These are phyloP conservation scores for Plasmodium coatneyi DNA, from an alignment of 169 alveolate species.

Conservation along the genomic window DNA sequence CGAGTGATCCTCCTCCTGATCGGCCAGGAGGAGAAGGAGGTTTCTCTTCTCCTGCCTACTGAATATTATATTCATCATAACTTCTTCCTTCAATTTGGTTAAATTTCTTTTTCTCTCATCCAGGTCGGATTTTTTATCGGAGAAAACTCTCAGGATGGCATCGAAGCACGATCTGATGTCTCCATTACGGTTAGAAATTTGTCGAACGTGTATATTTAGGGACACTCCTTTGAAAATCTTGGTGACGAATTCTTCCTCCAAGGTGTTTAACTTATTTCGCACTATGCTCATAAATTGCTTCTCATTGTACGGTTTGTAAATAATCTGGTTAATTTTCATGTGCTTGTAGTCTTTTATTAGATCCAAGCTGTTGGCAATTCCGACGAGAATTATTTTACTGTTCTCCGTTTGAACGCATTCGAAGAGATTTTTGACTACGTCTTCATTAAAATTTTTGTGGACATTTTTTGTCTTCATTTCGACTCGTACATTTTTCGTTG, in stretches of 20 bases:
- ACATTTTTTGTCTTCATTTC: conserved; percentile 44
- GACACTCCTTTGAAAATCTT: conserved; percentile 67
- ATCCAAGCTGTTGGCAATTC: conserved; percentile 70
- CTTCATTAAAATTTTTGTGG: conserved; percentile 16
- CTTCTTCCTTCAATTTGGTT: conserved; percentile 55
- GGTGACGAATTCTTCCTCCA: conserved; percentile 51
- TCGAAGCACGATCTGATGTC: conserved; percentile 71
- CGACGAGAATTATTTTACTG: conserved; percentile 49
- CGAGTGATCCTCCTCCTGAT: background rate
- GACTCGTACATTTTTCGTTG: conserved; percentile 41
- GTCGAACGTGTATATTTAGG: conserved; percentile 67
- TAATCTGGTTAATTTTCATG: conserved; percentile 67
- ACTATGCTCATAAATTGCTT: conserved; percentile 60
- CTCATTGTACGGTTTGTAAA: conserved; percentile 65
- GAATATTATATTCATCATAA: conserved; percentile 68
- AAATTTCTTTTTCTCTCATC: conserved; percentile 66
- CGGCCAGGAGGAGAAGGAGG: conserved; percentile 24
- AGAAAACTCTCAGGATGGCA: conserved; percentile 62
- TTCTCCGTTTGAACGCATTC: conserved; percentile 47
- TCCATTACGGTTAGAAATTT: conserved; percentile 63
- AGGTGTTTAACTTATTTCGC: conserved; percentile 30
- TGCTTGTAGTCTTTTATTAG: conserved; percentile 59
- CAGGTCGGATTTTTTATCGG: conserved; percentile 41
- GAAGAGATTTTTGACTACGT: conserved; percentile 45
- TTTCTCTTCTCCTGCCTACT: conserved; percentile 54